phyloP scores from a whole-genome alignment of 2,329 filamentous ascomycete species.

The Fusarium floridanum region DNA sequence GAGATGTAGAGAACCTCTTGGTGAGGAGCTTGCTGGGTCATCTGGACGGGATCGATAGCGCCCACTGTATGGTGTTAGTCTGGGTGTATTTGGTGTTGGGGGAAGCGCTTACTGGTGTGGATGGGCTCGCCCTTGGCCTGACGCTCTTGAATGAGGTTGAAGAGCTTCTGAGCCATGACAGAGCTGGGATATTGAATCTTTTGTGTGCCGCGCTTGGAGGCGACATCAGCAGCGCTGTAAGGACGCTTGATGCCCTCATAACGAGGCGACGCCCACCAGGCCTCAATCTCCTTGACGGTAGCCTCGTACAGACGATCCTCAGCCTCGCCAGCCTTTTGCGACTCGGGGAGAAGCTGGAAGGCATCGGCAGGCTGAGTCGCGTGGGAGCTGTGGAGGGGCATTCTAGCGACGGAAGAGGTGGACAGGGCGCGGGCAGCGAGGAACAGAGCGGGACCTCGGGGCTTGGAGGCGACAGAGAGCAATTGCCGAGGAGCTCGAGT shows the following conservation, averaged over 20 bases:
- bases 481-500: conserved; percentile 49
- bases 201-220: conserved; percentile 90
- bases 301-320: conserved; percentile 89
- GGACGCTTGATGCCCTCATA: conserved; percentile 92
- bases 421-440: conserved; percentile 49
- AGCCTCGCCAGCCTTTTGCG: conserved; percentile 80
- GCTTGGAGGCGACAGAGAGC: conserved; percentile 33
- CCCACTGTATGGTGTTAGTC: conserved; percentile 73
- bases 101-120: conserved; percentile 79
- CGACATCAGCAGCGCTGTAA: conserved; percentile 90
- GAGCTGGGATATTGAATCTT: conserved; percentile 92
- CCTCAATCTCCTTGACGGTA: conserved; percentile 85
- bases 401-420: conserved; percentile 45
- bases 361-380: conserved; percentile 71
- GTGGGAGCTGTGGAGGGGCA: conserved; percentile 50
- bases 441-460: conserved; percentile 34
- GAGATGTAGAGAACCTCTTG: conserved; percentile 97
- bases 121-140: conserved; percentile 85
- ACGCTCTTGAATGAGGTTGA: conserved; percentile 86
- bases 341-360: conserved; percentile 86
- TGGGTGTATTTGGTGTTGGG: not conserved
- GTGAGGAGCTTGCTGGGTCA: conserved; percentile 97
- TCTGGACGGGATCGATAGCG: conserved; percentile 98
- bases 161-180: conserved; percentile 94
- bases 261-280: conserved; percentile 90